phyloP scores from a whole-genome alignment of 768 basidiomycete species.

The Antrodiella citrinella region DNA sequence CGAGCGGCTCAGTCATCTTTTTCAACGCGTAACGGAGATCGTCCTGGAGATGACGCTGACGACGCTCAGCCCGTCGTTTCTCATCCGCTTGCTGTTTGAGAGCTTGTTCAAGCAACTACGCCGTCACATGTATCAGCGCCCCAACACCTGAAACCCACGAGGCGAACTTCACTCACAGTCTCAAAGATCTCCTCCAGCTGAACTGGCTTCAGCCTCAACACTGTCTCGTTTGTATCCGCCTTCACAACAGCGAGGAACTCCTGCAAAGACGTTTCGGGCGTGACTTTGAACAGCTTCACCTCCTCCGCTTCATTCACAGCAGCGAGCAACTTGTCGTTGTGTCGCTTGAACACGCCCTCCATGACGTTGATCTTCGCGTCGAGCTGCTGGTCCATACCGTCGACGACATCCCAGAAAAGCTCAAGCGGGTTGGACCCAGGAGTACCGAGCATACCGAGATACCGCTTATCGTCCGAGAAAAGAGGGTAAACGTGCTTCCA shows the following conservation, averaged over 20 bases:
- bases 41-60: conserved; percentile 83
- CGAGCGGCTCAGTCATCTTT: conserved; percentile 77
- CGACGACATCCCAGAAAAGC: conserved; percentile 92
- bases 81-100: conserved; percentile 78
- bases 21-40: conserved; percentile 93
- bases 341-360: conserved; percentile 48
- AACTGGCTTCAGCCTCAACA: conserved; percentile 37
- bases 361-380: conserved; percentile 70
- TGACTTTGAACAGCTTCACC: conserved; percentile 32
- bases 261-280: conserved; percentile 54
- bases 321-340: conserved; percentile 30
- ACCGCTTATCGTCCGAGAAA: conserved; percentile 74
- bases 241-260: conserved; percentile 55
- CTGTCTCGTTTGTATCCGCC: conserved; percentile 43
- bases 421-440: conserved; percentile 94
- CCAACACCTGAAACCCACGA: conserved; percentile 1
- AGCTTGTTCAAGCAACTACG: conserved; percentile 67
- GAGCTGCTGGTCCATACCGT: conserved; percentile 77
- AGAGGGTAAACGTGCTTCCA: conserved; percentile 86
- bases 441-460: conserved; percentile 81
- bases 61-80: conserved; percentile 76
- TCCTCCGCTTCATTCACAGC: conserved; percentile 25
- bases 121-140: neutral
- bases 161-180: conserved; percentile 62
- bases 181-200: conserved; percentile 54